phyloP scores from a whole-genome alignment of 2,329 filamentous ascomycete species.

The Pseudocercospora crystallina region DNA sequence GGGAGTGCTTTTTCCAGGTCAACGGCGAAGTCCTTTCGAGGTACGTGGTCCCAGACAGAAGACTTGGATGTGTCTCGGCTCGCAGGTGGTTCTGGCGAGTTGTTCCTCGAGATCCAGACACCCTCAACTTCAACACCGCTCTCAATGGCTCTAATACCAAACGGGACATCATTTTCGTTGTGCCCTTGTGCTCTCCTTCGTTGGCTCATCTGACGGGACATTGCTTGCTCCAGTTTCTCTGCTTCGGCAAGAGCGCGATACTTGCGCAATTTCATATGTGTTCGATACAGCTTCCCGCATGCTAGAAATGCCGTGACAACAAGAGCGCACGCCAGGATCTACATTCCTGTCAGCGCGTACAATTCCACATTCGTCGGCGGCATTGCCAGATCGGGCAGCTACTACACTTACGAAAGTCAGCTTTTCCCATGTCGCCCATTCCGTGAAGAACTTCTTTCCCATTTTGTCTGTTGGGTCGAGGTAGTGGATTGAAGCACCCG shows the following conservation, averaged over 20 bases:
- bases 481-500: no score
- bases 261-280: constrained; percentile 43
- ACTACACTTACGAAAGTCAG: constrained; percentile 73
- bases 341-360: constrained; percentile 28
- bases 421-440: constrained; percentile 82
- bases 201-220: constrained; percentile 37
- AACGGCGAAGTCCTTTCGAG: constrained; percentile 7
- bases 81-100: constrained; percentile 37
- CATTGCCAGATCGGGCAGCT: constrained; percentile 13
- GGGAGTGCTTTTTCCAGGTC: constrained; percentile 18
- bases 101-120: constrained; percentile 57
- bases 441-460: constrained; percentile 41
- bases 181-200: constrained; percentile 10
- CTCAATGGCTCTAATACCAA: constrained; percentile 82
- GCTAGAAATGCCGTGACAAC: constrained; percentile 67
- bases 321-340: constrained; percentile 74
- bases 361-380: constrained; percentile 10
- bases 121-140: constrained; percentile 81
- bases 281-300: constrained; percentile 60
- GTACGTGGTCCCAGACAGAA: constrained; percentile 19
- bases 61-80: constrained; percentile 29
- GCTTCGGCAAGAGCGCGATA: constrained; percentile 37
- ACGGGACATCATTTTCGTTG: constrained; percentile 70
- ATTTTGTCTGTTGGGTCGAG: background rate
- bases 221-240: constrained; percentile 30